Base-by-base conservation (phyloP, 352 stramenopile species). In the Pythium coloratum region DNA sequence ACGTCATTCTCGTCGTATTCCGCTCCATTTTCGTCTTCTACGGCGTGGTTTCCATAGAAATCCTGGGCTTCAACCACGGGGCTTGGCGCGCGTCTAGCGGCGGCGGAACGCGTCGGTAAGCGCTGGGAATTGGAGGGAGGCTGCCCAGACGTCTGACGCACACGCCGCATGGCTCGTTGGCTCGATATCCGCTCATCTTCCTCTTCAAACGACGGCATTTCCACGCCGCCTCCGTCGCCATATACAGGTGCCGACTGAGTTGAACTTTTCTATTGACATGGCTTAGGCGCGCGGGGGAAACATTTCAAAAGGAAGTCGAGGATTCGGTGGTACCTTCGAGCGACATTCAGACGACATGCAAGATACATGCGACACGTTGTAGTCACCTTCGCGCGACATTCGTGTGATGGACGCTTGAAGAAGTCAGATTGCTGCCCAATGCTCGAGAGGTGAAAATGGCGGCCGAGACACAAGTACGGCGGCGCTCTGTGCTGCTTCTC, bases 401-500 rank as follows among this genome's bases (percentile, higher is more conserved):
- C 46, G 38, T 13, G 32, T 1, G 7, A 12, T 44, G 7, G 8
- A 38, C 14, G 8, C 9, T 14, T 46, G 18, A 53, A 6, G 16
- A 53, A 53, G 46, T 53, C 46, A 53, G 46, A 51, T 24, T 24
- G 42, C 42, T 44, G 38, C 14, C 10, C 8, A 44, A 18, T 12
- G 38, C 5, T 5, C 20, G 40, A 26, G 34, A 49, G 40, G 4
- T 44, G 4, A 24, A 24, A 49, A 53, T 30, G n/a, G 20, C 32
- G 16, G 36, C 46, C 20, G 58, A 36, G 34, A 30, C 20, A 38
- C 34, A 20, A 13, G 44, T 14, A 42, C 34, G 36, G 40, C 60
- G 55, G 1, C 40, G 59, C 24, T 68, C 63, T 5, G 73, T 92
- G 71, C 73, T 94, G 64, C 78, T 94, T n/a, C 65, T 86, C 36